Evolutionary conservation across 192 early-diverging fungal genomes (phyloP).

Genomic region (Coemansia sp.): DNA sequence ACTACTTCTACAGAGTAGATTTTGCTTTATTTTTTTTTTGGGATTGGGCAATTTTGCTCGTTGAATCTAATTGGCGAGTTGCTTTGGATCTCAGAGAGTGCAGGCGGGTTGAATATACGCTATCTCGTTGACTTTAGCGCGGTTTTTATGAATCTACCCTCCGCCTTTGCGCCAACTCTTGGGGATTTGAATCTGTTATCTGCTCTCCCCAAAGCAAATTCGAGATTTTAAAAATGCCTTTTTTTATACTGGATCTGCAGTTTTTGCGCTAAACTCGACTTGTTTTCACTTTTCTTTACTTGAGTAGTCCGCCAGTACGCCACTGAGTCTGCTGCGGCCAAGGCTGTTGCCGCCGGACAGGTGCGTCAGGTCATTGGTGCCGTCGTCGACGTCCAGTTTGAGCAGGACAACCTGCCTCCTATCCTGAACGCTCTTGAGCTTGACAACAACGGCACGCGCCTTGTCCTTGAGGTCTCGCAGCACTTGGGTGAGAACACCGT

Average conservation of each 20-base stretch:
- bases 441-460: conserved; percentile 73
- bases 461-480: conserved; percentile 95
- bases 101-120: background rate
- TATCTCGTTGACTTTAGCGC: background rate
- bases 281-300: background rate
- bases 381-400: conserved; percentile 98
- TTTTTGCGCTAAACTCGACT: background rate
- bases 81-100: background rate
- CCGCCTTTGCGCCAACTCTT: background rate
- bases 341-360: conserved; percentile 65
- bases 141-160: background rate
- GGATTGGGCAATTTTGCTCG: background rate
- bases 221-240: background rate
- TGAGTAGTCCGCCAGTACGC: conserved; percentile 62
- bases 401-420: conserved; percentile 82
- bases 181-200: conserved; percentile 2
- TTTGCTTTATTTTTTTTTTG: background rate
- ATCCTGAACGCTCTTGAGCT: conserved; percentile 98
- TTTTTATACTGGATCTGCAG: background rate
- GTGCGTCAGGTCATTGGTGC: conserved; percentile 96
- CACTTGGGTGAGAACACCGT: conserved; percentile 99
- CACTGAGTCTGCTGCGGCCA: conserved; percentile 55
- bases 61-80: background rate
- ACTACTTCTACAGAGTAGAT: background rate
- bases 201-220: background rate